Evolutionary conservation across 2,329 filamentous ascomycete species (phyloP).

Genomic region (Amylocarpus encephaloides): DNA sequence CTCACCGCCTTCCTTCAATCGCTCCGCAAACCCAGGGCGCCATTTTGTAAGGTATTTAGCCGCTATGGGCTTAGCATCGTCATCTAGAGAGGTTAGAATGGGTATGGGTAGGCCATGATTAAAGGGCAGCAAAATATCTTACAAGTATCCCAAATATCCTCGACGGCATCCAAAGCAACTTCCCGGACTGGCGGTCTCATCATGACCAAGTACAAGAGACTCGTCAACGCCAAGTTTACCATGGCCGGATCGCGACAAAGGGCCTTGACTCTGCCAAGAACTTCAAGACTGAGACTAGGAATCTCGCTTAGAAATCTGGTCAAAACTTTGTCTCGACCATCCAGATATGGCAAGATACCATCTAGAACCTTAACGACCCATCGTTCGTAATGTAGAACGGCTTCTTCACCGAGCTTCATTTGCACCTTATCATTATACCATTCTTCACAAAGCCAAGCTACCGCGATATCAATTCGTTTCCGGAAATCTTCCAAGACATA

Average conservation of each 20-base stretch:
- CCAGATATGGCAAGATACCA: slow-evolving; percentile 84
- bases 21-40: slow-evolving; percentile 39
- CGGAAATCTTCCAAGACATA: slow-evolving; percentile 93
- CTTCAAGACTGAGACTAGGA: slow-evolving; percentile 64
- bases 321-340: slow-evolving; percentile 81
- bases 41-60: slow-evolving; percentile 57
- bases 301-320: slow-evolving; percentile 90
- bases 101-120: background rate
- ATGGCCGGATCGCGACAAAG: slow-evolving; percentile 62
- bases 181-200: slow-evolving; percentile 60
- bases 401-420: slow-evolving; percentile 37
- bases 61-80: slow-evolving; percentile 57
- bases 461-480: slow-evolving; percentile 79
- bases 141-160: slow-evolving; percentile 63
- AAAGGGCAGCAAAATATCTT: slow-evolving; percentile 31
- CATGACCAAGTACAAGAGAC: slow-evolving; percentile 60
- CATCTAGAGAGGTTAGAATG: slow-evolving; percentile 39
- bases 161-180: slow-evolving; percentile 56
- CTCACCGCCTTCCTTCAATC: slow-evolving; percentile 15
- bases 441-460: slow-evolving; percentile 93
- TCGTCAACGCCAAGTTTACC: slow-evolving; percentile 56
- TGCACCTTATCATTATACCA: slow-evolving; percentile 85
- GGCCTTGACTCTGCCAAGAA: slow-evolving; percentile 66
- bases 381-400: slow-evolving; percentile 65
- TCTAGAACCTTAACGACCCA: slow-evolving; percentile 80